Conservation (phyloP, 2,329 filamentous ascomycete genomes). For the Claviceps paspali region DNA sequence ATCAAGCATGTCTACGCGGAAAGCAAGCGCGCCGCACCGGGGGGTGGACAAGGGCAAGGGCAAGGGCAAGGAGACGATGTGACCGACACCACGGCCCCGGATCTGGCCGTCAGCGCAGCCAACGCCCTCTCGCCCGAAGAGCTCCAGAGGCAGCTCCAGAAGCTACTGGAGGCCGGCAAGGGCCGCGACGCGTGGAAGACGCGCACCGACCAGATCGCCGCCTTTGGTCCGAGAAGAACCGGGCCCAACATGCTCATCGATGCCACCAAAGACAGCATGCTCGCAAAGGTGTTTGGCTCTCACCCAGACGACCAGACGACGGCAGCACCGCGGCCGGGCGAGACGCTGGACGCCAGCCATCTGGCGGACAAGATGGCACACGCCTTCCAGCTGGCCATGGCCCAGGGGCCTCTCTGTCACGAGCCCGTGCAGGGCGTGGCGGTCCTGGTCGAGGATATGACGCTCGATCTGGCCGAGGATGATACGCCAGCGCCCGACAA, state of each 20-base stretch:
- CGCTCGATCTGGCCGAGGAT: slow-evolving; percentile 39
- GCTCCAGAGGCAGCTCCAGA: slow-evolving; percentile 57
- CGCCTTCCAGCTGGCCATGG: slow-evolving; percentile 83
- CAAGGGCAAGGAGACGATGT: slow-evolving; percentile 7
- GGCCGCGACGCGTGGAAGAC: slow-evolving; percentile 61
- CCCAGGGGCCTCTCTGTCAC: slow-evolving; percentile 78
- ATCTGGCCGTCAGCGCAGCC: slow-evolving; percentile 42
- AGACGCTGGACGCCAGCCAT: slow-evolving; percentile 44
- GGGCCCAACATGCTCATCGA: slow-evolving; percentile 88
- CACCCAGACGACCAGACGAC: slow-evolving; percentile 18
- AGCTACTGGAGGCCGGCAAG: slow-evolving; percentile 55
- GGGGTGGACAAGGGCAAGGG: slow-evolving; percentile 17
- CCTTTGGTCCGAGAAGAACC: slow-evolving; percentile 72
- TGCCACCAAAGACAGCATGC: slow-evolving; percentile 54
- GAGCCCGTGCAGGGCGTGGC: slow-evolving; percentile 90
- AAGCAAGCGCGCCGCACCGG: slow-evolving; percentile 26
- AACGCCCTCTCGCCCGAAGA: slow-evolving; percentile 56
- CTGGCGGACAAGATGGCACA: slow-evolving; percentile 84
- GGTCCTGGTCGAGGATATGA: slow-evolving; percentile 72
- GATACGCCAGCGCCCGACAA: slow-evolving; percentile 46
- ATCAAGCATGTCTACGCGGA: slow-evolving; percentile 70
- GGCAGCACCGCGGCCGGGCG: slow-evolving; percentile 25
- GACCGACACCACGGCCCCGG: slow-evolving; percentile 31
- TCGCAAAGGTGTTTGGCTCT: slow-evolving; percentile 50
- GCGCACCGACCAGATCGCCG: slow-evolving; percentile 65